Percentiles rank a stretch among this genome's conserved stretches.
Conservation (phyloP, 1,284 basidiomycete species). For the Irpex sp. region DNA sequence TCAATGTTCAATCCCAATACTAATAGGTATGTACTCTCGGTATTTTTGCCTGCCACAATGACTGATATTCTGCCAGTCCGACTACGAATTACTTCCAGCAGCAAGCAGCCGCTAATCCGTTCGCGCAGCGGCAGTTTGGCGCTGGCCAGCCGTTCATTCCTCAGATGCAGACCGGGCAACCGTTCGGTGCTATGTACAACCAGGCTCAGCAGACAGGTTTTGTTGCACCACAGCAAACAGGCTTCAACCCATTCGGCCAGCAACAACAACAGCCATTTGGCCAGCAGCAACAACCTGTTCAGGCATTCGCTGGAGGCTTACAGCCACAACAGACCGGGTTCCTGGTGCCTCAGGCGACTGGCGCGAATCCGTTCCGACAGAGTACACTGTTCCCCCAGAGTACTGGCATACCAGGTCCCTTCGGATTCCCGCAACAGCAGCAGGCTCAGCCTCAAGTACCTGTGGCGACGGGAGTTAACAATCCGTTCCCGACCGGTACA, state of each 20-base stretch:
- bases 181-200: conserved; percentile 36
- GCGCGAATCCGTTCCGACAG: conserved; percentile 72
- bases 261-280: conserved; percentile 7
- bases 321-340: conserved; percentile 42
- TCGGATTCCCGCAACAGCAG: conserved; percentile 15
- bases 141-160: conserved; percentile 49
- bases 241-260: conserved; percentile 21
- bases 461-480: conserved; percentile 17
- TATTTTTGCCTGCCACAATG: conserved; percentile 4
- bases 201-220: conserved; percentile 29
- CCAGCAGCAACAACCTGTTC: conserved; percentile 25
- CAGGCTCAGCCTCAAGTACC: conserved; percentile 16
- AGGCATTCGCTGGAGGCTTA: conserved; percentile 48
- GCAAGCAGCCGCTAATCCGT: conserved; percentile 74
- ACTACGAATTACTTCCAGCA: conserved; percentile 57
- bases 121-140: conserved; percentile 59
- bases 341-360: conserved; percentile 65
- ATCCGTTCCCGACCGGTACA: conserved; percentile 26
- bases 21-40: conserved; percentile 40
- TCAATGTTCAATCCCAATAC: conserved; percentile 69
- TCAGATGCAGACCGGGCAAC: conserved; percentile 45
- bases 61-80: conserved; percentile 35
- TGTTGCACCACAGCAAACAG: conserved; percentile 24
- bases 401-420: conserved; percentile 29
- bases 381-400: conserved; percentile 62